phyloP scores from a whole-genome alignment of 129 eudicot species.

The Logfia minima region DNA sequence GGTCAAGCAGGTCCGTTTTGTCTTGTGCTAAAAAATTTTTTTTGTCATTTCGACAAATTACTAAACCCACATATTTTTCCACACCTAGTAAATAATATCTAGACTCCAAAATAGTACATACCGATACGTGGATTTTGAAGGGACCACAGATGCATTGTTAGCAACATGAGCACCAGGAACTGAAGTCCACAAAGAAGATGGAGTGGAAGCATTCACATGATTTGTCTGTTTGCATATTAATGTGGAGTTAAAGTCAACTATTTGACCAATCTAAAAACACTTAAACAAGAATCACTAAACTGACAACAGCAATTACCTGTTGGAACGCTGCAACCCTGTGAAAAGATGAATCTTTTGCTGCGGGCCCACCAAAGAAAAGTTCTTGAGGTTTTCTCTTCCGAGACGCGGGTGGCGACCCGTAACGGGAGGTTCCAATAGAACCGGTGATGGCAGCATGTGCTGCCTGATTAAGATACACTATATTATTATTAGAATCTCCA shows the following conservation, averaged over 20 bases:
- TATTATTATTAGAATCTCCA: constrained; percentile 36
- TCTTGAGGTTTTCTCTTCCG: constrained; percentile 51
- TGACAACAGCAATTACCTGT: constrained; percentile 35
- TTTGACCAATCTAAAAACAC: constrained; percentile 11
- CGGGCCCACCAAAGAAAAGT: constrained; percentile 37
- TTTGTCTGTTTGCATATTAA: constrained; percentile 46
- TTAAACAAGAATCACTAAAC: background rate
- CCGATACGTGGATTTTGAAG: constrained; percentile 76
- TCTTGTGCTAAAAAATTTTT: too few species aligned
- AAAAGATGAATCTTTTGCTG: constrained; percentile 28
- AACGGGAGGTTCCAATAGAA: constrained; percentile 59
- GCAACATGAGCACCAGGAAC: constrained; percentile 50
- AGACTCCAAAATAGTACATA: constrained; percentile 10
- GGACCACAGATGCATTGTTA: constrained; percentile 48
- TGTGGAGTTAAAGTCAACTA: constrained; percentile 8
- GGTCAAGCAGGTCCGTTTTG: background rate
- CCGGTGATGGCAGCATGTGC: constrained; percentile 69
- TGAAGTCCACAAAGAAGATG: constrained; percentile 49
- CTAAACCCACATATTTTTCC: background rate
- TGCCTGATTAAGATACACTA: constrained; percentile 53
- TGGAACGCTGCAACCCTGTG: constrained; percentile 30
- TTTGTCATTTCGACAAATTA: background rate
- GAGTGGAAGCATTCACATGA: constrained; percentile 46
- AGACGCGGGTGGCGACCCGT: constrained; percentile 37
- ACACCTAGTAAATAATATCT: background rate